Percentiles rank a stretch among this genome's conserved stretches.
These are phyloP conservation scores for Aspergillus flavus DNA, from an alignment of 2,329 filamentous ascomycete genomes.

Conservation along the genomic window DNA sequence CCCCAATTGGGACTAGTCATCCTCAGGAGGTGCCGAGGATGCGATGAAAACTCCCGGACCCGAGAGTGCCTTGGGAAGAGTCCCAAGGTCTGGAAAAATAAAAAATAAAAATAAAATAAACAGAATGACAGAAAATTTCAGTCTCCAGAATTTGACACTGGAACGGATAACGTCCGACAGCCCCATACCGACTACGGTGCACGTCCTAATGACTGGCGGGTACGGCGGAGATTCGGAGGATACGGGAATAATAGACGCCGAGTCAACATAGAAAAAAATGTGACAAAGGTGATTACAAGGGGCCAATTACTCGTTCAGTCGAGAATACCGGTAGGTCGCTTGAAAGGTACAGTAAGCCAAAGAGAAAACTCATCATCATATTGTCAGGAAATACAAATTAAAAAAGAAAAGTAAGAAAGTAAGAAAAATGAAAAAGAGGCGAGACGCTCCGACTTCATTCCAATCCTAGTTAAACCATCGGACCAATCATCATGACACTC, in stretches of 20 bases:
- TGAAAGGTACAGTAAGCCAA: not conserved
- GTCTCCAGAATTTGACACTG: not conserved
- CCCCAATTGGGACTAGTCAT: constrained; percentile 4
- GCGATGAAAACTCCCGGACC: not conserved
- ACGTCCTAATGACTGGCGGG: constrained; percentile 18
- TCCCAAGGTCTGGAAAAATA: not conserved
- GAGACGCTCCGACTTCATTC: constrained; percentile 12
- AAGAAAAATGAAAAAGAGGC: not conserved
- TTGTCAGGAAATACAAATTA: not conserved
- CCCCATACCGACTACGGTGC: not conserved
- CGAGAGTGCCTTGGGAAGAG: constrained; percentile 6
- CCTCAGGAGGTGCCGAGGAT: constrained; percentile 6
- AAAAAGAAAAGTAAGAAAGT: not conserved
- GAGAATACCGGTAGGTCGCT: not conserved
- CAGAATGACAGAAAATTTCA: constrained; percentile 4
- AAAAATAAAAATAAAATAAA: not conserved
- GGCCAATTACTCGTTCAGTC: not conserved
- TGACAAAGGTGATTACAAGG: constrained; percentile 8
- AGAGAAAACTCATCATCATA: not conserved
- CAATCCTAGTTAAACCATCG: not conserved
- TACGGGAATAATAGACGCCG: constrained; percentile 18
- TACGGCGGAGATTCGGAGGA: constrained; percentile 31
- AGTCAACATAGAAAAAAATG: constrained; percentile 9
- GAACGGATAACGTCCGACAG: constrained; percentile 3
- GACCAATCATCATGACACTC: constrained; percentile 10